Evolutionary conservation across 257 asterid species (phyloP), one percentile per base, ranked within the genome.

Genomic region (Petunia secreta): DNA sequence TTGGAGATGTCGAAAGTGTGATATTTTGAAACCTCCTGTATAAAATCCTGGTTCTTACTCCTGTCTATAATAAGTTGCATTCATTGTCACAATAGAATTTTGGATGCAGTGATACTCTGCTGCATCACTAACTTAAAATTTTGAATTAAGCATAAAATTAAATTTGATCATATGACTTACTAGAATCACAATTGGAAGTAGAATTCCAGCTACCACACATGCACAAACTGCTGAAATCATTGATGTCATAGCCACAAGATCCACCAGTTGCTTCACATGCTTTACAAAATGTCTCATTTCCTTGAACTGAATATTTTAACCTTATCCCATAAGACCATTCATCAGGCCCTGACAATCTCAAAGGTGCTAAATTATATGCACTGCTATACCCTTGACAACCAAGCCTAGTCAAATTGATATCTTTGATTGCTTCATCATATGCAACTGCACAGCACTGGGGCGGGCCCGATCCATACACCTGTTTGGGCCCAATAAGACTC

Each of bases 321-420:
- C 93, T 90, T 13, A 93, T 93, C 10, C 98, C 98, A 50, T 94
- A 93, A 16, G 94, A 88, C 98, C 98, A 94, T 58, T 80, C 90
- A 44, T 85, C 90, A 6, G 98, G 86, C 80, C 97, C 91, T 40
- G 84, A 81, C 13, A 86, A 88, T 77, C 86, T 85, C 82, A 94
- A 25, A 0, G 98, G 98, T 2, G 98, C 98, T 79, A 88, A 50
- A 82, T 92, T 93, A 52, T 92, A 94, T 0, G 98, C 97, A 65
- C 98, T 94, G 85, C 97, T 94, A 38, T 94, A 94, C 1, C 98
- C 98, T 85, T 94, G 92, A 79, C 98, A 94, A 41, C 85, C 95
- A 0, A 94, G 93, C 85, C 86, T 85, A 0, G 90, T 88, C 37
- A 94, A 93, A 60, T 94, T 94, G 87, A 92, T 91, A 63, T 81